Evolutionary conservation across 306 rosid species (phyloP).

Genomic region (Cicer arietinum): DNA sequence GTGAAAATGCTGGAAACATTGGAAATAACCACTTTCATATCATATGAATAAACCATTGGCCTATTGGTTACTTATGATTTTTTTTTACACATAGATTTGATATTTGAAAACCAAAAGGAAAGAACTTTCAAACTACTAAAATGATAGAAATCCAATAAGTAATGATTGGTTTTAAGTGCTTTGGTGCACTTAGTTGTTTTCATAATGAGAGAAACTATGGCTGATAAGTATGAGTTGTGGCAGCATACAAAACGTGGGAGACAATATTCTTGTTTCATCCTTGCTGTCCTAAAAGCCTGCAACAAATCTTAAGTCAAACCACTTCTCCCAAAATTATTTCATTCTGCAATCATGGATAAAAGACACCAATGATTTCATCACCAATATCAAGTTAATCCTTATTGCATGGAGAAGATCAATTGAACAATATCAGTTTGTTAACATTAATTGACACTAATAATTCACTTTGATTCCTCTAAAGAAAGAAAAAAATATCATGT

Average conservation of each 20-base stretch:
- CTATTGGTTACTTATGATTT: slow-evolving; percentile 33
- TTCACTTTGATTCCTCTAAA: no score
- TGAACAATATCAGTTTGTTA: no score
- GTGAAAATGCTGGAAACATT: no score
- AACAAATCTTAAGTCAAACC: slow-evolving; percentile 55
- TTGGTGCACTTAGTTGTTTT: slow-evolving; percentile 55
- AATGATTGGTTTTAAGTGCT: slow-evolving; percentile 56
- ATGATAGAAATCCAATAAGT: slow-evolving; percentile 50
- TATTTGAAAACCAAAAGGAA: slow-evolving; percentile 36
- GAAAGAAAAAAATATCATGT: neutral
- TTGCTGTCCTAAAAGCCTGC: slow-evolving; percentile 61
- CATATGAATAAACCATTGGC: slow-evolving; percentile 20
- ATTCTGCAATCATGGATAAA: slow-evolving; percentile 33
- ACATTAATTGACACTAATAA: no score
- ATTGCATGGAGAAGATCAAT: slow-evolving; percentile 7
- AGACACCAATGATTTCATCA: slow-evolving; percentile 38
- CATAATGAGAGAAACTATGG: slow-evolving; percentile 55
- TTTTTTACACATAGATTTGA: slow-evolving; percentile 42
- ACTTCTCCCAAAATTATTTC: slow-evolving; percentile 43
- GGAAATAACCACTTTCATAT: neutral
- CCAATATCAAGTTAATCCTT: slow-evolving; percentile 24
- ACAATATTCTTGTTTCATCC: slow-evolving; percentile 72
- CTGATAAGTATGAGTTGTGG: slow-evolving; percentile 51
- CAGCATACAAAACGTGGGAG: slow-evolving; percentile 65
- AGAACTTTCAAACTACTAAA: slow-evolving; percentile 40